Evolutionary conservation across 2,329 filamentous ascomycete genomes (phyloP).

Genomic region (Curvularia eragrostidis): DNA sequence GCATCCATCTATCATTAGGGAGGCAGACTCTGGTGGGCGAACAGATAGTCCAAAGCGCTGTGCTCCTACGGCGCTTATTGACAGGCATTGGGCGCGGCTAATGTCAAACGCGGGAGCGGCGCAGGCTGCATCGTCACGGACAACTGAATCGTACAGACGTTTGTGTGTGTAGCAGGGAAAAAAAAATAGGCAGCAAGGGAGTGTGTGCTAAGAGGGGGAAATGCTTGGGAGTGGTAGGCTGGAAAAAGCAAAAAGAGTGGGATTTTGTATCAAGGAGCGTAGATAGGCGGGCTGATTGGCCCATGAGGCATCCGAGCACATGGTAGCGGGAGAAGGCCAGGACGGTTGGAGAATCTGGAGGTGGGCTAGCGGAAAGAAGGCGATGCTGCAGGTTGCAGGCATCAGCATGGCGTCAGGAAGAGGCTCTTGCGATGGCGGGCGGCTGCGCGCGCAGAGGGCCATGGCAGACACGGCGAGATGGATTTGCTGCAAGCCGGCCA

Average conservation of each 20-base stretch:
- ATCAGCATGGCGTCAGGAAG: slow-evolving; percentile 1
- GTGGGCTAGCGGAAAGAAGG: slow-evolving; percentile 18
- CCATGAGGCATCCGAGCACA: slow-evolving; percentile 19
- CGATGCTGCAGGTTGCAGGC: background rate
- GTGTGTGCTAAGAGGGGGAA: slow-evolving; percentile 7
- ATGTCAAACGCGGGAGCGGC: slow-evolving; percentile 25
- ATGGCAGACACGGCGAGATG: slow-evolving; percentile 1
- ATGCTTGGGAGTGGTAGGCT: slow-evolving; percentile 11
- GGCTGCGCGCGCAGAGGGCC: slow-evolving; percentile 6
- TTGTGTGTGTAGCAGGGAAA: background rate
- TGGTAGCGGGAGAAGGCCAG: slow-evolving; percentile 20
- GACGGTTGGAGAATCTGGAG: slow-evolving; percentile 16
- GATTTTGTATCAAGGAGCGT: slow-evolving; percentile 1
- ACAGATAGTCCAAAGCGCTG: slow-evolving; percentile 8
- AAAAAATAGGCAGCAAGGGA: slow-evolving; percentile 7
- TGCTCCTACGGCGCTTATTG: slow-evolving; percentile 11
- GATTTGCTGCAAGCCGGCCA: slow-evolving; percentile 39
- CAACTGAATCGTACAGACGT: slow-evolving; percentile 1
- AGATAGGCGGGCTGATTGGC: slow-evolving; percentile 12
- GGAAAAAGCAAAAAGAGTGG: slow-evolving; percentile 1
- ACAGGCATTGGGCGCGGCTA: slow-evolving; percentile 24
- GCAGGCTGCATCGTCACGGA: slow-evolving; percentile 13
- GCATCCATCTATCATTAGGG: slow-evolving; percentile 11
- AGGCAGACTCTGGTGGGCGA: slow-evolving; percentile 13
- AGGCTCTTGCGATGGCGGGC: slow-evolving; percentile 17